Evolutionary conservation across 805 yeast species (phyloP), one percentile per base, ranked within the genome.

Genomic region (Spathaspora boniae): DNA sequence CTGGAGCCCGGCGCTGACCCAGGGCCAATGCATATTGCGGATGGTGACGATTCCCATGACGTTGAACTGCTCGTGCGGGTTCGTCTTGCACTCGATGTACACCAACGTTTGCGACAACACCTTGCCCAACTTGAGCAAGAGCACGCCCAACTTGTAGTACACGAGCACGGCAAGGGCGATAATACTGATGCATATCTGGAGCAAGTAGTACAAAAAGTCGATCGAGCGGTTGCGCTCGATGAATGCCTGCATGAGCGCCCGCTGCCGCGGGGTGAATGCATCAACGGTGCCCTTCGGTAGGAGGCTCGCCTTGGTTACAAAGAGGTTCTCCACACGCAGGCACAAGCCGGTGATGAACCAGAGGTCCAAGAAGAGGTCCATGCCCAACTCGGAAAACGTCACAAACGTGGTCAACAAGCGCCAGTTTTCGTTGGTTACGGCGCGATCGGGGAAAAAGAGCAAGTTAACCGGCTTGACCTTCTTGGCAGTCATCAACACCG

Each of bases 341-440:
- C 50, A 42, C 9, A 55, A 48, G 25, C 45, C 39, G 20, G 50
- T 41, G 3, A 54, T 38, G 20, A 51, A 43, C 37, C 41, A 44
- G 9, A 58, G 20, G 14, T 37, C 34, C 16, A 58, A 44, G 11
- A 57, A n/a, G 27, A 56, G 42, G 12, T 44, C 38, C 26, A 56
- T 16, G 27, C 49, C 46, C 14, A 59, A 42, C 22, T 50, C 54
- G 4, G 58, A 66, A 34, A 58, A 53, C 29, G 48, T 56, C 41
- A 56, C 55, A 44, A 64, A 65, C 11, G 63, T 46, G 9, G 69
- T 56, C 11, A 61, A 14, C 9, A 63, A 35, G 25, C 70, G 44
- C 71, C 70, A 65, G 6, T 61, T 64, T 46, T 66, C 62, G n/a
- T 34, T 34, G 17, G 44, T 21, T 18, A 60, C 44, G 9, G 58